These are phyloP conservation scores for Neonectria punicea DNA, from an alignment of 2,329 filamentous ascomycete genomes.

Conservation along the genomic window DNA sequence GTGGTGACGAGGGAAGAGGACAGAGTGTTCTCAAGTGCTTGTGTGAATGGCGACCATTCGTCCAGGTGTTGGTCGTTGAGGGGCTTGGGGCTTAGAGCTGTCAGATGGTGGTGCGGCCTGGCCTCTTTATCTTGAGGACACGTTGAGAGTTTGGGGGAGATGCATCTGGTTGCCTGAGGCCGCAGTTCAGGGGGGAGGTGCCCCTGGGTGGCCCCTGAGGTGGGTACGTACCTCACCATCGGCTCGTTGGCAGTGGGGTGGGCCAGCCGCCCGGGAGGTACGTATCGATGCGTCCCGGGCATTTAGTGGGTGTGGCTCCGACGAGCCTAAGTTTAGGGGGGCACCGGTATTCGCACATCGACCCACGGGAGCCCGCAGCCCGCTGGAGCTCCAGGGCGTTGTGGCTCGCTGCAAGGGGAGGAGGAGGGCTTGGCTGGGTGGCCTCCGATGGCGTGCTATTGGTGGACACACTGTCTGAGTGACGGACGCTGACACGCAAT, in stretches of 20 bases:
- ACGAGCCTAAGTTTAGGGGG: constrained; percentile 19
- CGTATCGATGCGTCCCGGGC: constrained; percentile 8
- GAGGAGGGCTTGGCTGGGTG: constrained; percentile 16
- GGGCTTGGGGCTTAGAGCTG: constrained; percentile 26
- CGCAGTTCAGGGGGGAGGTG: constrained; percentile 27
- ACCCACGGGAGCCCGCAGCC: constrained; percentile 16
- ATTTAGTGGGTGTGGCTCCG: constrained; percentile 13
- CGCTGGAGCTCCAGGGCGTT: constrained; percentile 21
- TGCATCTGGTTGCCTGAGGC: constrained; percentile 45
- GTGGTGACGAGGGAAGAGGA: constrained; percentile 34
- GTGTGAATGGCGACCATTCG: constrained; percentile 28
- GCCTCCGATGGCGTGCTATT: constrained; percentile 10
- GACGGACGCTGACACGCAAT: constrained; percentile 4
- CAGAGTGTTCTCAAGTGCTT: constrained; percentile 41
- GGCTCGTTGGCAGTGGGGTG: constrained; percentile 1
- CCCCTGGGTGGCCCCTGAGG: constrained; percentile 20
- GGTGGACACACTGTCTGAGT: constrained; percentile 3
- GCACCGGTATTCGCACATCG: constrained; percentile 8
- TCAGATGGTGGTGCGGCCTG: constrained; percentile 34
- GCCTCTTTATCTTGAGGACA: constrained; percentile 52
- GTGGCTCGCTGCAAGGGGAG: constrained; percentile 20
- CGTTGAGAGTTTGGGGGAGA: constrained; percentile 40
- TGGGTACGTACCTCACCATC: constrained; percentile 10
- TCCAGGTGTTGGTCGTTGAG: constrained; percentile 25
- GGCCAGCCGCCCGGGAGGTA: constrained; percentile 1